Conservation (phyloP, 495 filamentous ascomycete genomes). For the Penicillium bovifimosum region DNA sequence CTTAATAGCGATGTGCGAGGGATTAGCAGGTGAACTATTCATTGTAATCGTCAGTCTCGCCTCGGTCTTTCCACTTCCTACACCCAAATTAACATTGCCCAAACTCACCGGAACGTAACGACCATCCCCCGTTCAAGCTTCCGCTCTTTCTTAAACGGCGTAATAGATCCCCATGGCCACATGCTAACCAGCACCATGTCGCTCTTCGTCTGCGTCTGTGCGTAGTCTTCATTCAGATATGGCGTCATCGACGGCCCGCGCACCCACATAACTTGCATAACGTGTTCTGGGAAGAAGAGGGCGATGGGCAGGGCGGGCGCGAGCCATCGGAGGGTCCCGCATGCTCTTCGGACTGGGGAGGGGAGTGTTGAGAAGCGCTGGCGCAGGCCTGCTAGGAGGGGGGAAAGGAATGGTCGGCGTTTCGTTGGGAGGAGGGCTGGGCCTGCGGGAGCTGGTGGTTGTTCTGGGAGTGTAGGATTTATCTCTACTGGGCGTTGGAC, state of each 20-base stretch:
- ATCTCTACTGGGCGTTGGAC: neutral
- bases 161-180: constrained; percentile 33
- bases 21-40: constrained; percentile 61
- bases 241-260: constrained; percentile 73
- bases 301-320: constrained; percentile 58
- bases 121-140: constrained; percentile 49
- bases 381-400: constrained; percentile 29
- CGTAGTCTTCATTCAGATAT: constrained; percentile 61
- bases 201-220: constrained; percentile 47
- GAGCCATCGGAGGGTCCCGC: constrained; percentile 44
- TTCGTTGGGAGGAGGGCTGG: constrained; percentile 10
- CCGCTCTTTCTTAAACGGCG: constrained; percentile 39
- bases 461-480: neutral
- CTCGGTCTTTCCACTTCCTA: too few species aligned
- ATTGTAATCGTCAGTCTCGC: too few species aligned
- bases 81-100: too few species aligned
- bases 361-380: constrained; percentile 32
- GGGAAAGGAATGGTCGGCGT: constrained; percentile 8
- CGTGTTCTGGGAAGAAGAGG: constrained; percentile 58
- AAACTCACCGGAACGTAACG: constrained; percentile 46
- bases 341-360: constrained; percentile 19
- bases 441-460: constrained; percentile 1
- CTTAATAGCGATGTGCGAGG: constrained; percentile 58
- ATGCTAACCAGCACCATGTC: constrained; percentile 48
- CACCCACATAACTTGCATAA: constrained; percentile 58